Conservation (phyloP, 2,329 filamentous ascomycete species). For the Chlorencoelia australis region DNA sequence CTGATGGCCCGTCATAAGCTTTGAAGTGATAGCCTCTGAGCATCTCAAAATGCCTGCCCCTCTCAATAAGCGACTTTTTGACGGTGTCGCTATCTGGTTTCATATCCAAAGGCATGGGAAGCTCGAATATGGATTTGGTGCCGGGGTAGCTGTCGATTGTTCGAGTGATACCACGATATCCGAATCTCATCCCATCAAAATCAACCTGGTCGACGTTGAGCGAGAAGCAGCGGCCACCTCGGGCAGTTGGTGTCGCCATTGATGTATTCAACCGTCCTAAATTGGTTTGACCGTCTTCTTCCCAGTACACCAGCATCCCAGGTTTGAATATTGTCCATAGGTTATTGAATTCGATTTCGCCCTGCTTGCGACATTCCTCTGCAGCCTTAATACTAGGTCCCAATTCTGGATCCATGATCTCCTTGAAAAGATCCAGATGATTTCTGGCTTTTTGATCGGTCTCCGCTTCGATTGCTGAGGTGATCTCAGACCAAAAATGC, state of each 20-base stretch:
- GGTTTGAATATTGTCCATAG: conserved; percentile 45
- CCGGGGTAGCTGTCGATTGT: conserved; percentile 34
- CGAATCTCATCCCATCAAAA: conserved; percentile 39
- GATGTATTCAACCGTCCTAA: conserved; percentile 31
- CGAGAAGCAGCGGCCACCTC: conserved; percentile 30
- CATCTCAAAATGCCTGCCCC: conserved; percentile 36
- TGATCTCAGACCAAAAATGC: conserved; percentile 49
- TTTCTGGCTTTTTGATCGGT: conserved; percentile 35
- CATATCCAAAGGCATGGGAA: conserved; percentile 37
- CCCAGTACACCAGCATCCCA: conserved; percentile 32
- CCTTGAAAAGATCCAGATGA: conserved; percentile 38
- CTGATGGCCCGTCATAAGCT: too few species aligned
- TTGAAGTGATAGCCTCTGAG: conserved; percentile 40
- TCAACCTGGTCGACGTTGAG: conserved; percentile 36
- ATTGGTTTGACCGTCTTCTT: conserved; percentile 32
- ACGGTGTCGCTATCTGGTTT: conserved; percentile 33
- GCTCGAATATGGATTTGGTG: conserved; percentile 33
- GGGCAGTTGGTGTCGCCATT: conserved; percentile 23
- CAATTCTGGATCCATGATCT: conserved; percentile 41
- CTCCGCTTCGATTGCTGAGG: conserved; percentile 31
- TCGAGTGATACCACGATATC: conserved; percentile 29
- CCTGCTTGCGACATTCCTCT: conserved; percentile 41
- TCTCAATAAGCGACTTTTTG: conserved; percentile 27
- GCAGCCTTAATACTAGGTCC: conserved; percentile 38
- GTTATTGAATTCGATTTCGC: conserved; percentile 42